Conservation (phyloP, 2,329 filamentous ascomycete genomes). For the Thermoascus crustaceus region DNA sequence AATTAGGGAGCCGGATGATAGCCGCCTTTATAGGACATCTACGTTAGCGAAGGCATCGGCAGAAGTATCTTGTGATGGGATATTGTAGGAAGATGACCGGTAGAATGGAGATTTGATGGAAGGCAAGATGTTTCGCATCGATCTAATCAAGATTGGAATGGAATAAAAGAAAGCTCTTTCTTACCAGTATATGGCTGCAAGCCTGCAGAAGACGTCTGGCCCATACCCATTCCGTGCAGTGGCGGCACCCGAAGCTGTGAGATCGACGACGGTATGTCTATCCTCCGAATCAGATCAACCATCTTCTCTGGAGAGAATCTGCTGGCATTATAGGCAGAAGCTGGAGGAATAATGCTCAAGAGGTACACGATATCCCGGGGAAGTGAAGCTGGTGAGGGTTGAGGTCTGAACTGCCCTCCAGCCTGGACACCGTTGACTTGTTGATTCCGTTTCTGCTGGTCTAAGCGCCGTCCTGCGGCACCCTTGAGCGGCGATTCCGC, state of each 20-base stretch:
- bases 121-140: no score
- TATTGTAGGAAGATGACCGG: no score
- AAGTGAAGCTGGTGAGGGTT: slow-evolving; percentile 54
- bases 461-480: slow-evolving; percentile 73
- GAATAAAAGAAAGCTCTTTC: slow-evolving; percentile 9
- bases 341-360: slow-evolving; percentile 65
- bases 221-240: slow-evolving; percentile 21
- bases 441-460: slow-evolving; percentile 56
- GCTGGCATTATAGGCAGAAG: slow-evolving; percentile 62
- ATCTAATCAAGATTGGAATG: background rate
- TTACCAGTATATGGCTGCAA: slow-evolving; percentile 28
- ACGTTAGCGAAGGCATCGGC: no score
- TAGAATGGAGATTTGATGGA: no score
- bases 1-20: no score
- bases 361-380: slow-evolving; percentile 58
- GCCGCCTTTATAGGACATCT: no score
- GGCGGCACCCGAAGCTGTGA: slow-evolving; percentile 29
- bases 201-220: slow-evolving; percentile 13
- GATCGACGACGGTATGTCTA: slow-evolving; percentile 53
- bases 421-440: slow-evolving; percentile 21
- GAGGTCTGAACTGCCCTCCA: slow-evolving; percentile 42
- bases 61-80: no score
- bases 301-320: slow-evolving; percentile 63
- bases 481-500: slow-evolving; percentile 92
- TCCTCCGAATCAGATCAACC: slow-evolving; percentile 63